These are phyloP conservation scores for Dispira parvispora DNA, from an alignment of 192 early-diverging fungal species.

Conservation along the genomic window DNA sequence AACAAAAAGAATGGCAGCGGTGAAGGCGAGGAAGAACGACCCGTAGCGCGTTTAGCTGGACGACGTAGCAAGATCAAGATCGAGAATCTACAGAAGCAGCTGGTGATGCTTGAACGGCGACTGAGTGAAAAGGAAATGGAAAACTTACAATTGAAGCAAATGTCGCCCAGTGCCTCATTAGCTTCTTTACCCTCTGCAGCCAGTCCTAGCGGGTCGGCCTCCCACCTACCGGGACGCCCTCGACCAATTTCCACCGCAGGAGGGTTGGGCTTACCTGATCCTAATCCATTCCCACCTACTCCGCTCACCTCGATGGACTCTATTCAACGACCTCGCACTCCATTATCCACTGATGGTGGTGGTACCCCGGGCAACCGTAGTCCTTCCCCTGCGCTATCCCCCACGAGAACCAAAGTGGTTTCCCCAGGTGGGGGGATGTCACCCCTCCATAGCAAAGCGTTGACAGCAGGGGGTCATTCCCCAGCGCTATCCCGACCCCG, in stretches of 20 bases:
- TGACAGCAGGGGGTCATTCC: not conserved
- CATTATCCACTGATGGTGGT: not conserved
- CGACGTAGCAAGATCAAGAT: not conserved
- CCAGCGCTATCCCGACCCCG: not conserved
- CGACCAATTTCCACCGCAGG: not conserved
- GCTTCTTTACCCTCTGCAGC: not conserved
- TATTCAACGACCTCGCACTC: not conserved
- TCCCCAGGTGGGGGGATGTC: not conserved
- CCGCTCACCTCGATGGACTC: constrained; percentile 7
- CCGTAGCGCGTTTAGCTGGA: not conserved
- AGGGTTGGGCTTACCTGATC: not conserved
- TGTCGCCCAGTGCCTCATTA: not conserved
- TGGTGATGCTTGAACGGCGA: constrained; percentile 7
- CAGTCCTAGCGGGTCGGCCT: not conserved
- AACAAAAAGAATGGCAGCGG: not conserved
- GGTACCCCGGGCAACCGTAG: not conserved
- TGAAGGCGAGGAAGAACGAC: not conserved
- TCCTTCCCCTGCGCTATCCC: not conserved
- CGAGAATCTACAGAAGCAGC: constrained; percentile 1
- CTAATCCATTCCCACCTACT: not conserved
- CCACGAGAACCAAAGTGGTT: not conserved
- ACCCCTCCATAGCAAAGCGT: not conserved
- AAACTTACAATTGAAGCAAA: not conserved
- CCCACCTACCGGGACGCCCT: not conserved
- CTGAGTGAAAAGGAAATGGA: constrained; percentile 1